Evolutionary conservation across 2,329 filamentous ascomycete species (phyloP), one percentile per base, ranked within the genome.

Genomic region (Pseudogymnoascus sp.): DNA sequence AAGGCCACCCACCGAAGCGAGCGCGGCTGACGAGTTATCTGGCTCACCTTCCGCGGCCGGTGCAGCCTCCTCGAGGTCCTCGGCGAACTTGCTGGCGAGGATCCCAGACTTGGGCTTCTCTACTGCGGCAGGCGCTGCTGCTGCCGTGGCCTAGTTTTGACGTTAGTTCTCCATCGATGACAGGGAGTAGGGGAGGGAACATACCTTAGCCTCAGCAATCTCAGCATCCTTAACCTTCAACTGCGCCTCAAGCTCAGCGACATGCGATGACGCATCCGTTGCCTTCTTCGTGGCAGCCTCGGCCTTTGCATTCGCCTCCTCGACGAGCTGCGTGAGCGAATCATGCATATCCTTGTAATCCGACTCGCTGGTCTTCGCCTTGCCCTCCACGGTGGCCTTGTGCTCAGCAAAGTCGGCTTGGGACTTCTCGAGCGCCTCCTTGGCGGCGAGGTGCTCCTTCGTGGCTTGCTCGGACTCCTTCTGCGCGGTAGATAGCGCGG

Each of bases 321-420:
- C 84, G 1, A 86, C 78, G 62, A 87, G 75, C 68, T 82, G 75
- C 4, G 82, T 85, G 77, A 87, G 79, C 65, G 81, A 84, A 61
- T 87, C 83, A 70, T 84, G 82, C 76, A 87, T 82, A 67, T 86
- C 83, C 70, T 82, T 80, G 73, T 85, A 86, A 71, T 86, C 83
- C n/a, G 80, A 78, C 72, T 79, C 77, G 57, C 81, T 77, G n/a
- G 79, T 83, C 79, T 84, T 84, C 62, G 77, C 70, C 71, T 79
- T 80, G 10, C 79, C 78, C 10, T 81, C 79, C 2, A 79, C 78
- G 68, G 83, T 80, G 21, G 79, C 76, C 72, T 78, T 79, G 68
- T 80, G 75, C 7, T 81, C 78, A 66, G 83, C 80, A 0, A 86
- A 75, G 61, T 85, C 82, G 72, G 83, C 82, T 65, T 80, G 75